A percentile compares a stretch with the other conserved stretches of the same genome.
phyloP scores from a whole-genome alignment of 2,329 filamentous ascomycete genomes.

The Leptographium galeiforme region DNA sequence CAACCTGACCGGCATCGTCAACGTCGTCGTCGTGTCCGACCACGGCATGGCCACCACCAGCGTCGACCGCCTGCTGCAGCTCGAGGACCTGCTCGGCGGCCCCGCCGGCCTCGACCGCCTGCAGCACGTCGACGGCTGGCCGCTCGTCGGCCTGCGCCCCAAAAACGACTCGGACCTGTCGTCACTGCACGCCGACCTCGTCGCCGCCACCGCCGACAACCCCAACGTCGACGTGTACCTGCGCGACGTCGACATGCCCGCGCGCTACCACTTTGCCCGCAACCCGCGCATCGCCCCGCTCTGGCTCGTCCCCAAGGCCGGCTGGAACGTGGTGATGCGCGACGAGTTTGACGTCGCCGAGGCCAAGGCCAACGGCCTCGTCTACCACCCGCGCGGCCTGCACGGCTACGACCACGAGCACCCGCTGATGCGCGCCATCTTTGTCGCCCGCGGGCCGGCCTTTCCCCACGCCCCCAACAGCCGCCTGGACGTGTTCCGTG shows the following conservation, averaged over 20 bases:
- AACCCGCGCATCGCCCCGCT: slow-evolving; percentile 86
- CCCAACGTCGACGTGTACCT: slow-evolving; percentile 78
- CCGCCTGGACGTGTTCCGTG: slow-evolving; percentile 68
- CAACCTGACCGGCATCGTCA: slow-evolving; percentile 81
- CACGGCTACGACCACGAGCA: slow-evolving; percentile 95
- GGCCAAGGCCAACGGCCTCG: slow-evolving; percentile 46
- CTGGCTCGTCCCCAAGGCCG: slow-evolving; percentile 85
- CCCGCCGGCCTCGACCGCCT: slow-evolving; percentile 40
- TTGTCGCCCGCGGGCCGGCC: slow-evolving; percentile 79
- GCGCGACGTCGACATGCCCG: slow-evolving; percentile 76
- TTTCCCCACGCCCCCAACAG: slow-evolving; percentile 80
- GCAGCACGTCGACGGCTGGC: slow-evolving; percentile 86
- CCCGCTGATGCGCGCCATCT: slow-evolving; percentile 91
- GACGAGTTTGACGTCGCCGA: slow-evolving; percentile 63
- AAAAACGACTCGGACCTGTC: slow-evolving; percentile 55
- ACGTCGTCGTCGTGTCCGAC: slow-evolving; percentile 91
- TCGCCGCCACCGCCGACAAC: slow-evolving; percentile 43
- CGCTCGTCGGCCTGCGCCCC: slow-evolving; percentile 75
- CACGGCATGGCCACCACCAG: slow-evolving; percentile 97
- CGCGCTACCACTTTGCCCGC: slow-evolving; percentile 77
- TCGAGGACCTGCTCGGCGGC: slow-evolving; percentile 69
- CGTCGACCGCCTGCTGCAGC: slow-evolving; percentile 63
- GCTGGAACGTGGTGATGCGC: slow-evolving; percentile 80
- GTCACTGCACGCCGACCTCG: slow-evolving; percentile 49
- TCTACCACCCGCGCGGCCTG: slow-evolving; percentile 70